Evolutionary conservation across 2,329 filamentous ascomycete species (phyloP).

Genomic region (Phaeosphaeriaceae sp.): DNA sequence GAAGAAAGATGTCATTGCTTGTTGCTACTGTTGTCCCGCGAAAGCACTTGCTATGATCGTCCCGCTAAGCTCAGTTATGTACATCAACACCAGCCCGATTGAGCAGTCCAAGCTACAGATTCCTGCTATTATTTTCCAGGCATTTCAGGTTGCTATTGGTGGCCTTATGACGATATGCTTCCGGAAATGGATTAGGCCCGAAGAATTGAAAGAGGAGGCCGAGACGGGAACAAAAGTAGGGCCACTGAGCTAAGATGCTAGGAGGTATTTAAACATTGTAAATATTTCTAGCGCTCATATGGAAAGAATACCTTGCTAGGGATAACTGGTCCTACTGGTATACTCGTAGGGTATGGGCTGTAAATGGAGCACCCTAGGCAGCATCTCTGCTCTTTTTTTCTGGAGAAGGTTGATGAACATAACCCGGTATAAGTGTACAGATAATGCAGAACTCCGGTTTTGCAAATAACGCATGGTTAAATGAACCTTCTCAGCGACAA

Average conservation of each 20-base stretch:
- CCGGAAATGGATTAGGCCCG: slow-evolving; percentile 56
- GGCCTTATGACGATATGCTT: slow-evolving; percentile 52
- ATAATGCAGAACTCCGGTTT: slow-evolving; percentile 9
- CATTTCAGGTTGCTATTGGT: slow-evolving; percentile 52
- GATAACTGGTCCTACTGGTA: not conserved
- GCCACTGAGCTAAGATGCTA: slow-evolving; percentile 5
- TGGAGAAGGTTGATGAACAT: too few relatives aligned
- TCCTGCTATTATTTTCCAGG: slow-evolving; percentile 65
- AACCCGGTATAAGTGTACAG: not conserved
- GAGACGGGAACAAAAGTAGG: slow-evolving; percentile 26
- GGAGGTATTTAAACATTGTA: not conserved
- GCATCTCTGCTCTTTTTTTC: too few relatives aligned
- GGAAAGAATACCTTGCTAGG: not conserved
- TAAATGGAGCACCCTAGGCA: not conserved
- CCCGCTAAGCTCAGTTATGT: slow-evolving; percentile 72
- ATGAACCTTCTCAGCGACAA: not conserved
- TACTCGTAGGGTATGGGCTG: not conserved
- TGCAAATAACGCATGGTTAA: not conserved
- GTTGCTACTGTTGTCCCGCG: slow-evolving; percentile 75
- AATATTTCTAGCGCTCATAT: not conserved
- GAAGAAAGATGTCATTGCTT: slow-evolving; percentile 69
- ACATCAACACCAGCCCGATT: slow-evolving; percentile 60
- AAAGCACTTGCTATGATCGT: slow-evolving; percentile 76
- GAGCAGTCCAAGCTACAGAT: slow-evolving; percentile 67
- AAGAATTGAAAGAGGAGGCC: slow-evolving; percentile 56